These are phyloP conservation scores for Acaromyces ingoldii DNA, from an alignment of 1,284 basidiomycete species.

Conservation along the genomic window DNA sequence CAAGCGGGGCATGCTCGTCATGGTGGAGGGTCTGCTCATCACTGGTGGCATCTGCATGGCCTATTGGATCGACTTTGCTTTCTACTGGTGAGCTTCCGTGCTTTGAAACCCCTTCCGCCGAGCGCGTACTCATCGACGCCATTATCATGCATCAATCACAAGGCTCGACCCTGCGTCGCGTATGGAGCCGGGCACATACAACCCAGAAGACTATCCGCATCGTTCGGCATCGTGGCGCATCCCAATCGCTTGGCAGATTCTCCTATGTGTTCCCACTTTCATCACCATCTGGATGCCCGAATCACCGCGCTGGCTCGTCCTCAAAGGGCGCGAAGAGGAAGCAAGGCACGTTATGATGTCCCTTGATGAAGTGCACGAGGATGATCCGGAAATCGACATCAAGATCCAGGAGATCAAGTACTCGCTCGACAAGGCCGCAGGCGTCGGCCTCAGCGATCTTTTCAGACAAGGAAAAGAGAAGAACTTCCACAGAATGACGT, in stretches of 20 bases:
- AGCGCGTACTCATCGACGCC: no score
- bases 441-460: conserved; percentile 24
- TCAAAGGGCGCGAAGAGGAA: conserved; percentile 32
- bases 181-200: background rate
- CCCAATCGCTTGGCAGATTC: conserved; percentile 41
- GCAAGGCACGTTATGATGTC: conserved; percentile 35
- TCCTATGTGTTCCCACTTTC: conserved; percentile 43
- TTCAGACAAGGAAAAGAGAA: conserved; percentile 41
- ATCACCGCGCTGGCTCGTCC: conserved; percentile 47
- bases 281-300: conserved; percentile 46
- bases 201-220: background rate
- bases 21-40: conserved; percentile 46
- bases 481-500: conserved; percentile 44
- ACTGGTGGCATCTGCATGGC: conserved; percentile 15
- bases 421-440: conserved; percentile 24
- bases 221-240: conserved; percentile 32
- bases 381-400: conserved; percentile 27
- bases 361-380: conserved; percentile 26
- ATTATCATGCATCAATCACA: no score
- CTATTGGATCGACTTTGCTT: conserved; percentile 47
- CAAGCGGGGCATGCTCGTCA: conserved; percentile 45
- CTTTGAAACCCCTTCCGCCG: no score
- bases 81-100: no score
- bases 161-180: conserved; percentile 6
- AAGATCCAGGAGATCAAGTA: conserved; percentile 36